Evolutionary conservation across 352 stramenopile genomes (phyloP).

Genomic region (Phytophthora vignae): DNA sequence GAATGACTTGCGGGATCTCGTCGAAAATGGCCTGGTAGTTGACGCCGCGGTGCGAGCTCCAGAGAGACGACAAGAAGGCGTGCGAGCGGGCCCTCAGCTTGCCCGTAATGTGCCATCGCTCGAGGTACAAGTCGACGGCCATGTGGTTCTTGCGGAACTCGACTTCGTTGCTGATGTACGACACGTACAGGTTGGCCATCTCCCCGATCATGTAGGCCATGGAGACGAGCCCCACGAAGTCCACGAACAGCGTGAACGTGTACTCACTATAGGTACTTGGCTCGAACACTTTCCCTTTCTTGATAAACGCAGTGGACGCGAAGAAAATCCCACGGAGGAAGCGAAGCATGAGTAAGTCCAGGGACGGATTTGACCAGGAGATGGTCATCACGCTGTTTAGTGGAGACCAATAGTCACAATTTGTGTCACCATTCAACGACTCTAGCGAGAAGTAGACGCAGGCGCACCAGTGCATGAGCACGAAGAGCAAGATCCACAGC

Average conservation of each 20-base stretch:
- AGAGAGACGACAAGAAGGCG: conserved; percentile 61
- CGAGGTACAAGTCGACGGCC: conserved; percentile 57
- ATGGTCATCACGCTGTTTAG: conserved; percentile 22
- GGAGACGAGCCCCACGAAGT: conserved; percentile 49
- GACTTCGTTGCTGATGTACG: conserved; percentile 69
- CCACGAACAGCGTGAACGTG: conserved; percentile 53
- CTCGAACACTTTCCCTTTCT: conserved; percentile 53
- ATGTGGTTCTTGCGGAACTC: conserved; percentile 72
- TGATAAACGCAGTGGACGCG: conserved; percentile 48
- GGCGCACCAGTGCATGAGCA: conserved; percentile 62
- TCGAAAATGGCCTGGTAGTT: conserved; percentile 68
- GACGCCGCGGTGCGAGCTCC: conserved; percentile 65
- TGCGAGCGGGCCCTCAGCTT: conserved; percentile 49
- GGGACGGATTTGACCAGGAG: conserved; percentile 7
- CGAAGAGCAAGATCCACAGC: conserved; percentile 50
- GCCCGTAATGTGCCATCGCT: conserved; percentile 52
- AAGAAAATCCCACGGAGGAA: conserved; percentile 65
- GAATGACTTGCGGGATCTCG: conserved; percentile 58
- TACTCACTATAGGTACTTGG: conserved; percentile 32
- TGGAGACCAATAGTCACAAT: conserved; percentile 44
- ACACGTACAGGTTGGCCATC: conserved; percentile 60
- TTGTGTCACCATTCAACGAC: conserved; percentile 1
- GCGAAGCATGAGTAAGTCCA: conserved; percentile 27
- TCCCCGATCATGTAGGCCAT: conserved; percentile 67
- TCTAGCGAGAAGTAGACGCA: conserved; percentile 56